These are phyloP conservation scores for Veloporphyrellus conicus DNA, from an alignment of 1,284 basidiomycete genomes.

Conservation along the genomic window DNA sequence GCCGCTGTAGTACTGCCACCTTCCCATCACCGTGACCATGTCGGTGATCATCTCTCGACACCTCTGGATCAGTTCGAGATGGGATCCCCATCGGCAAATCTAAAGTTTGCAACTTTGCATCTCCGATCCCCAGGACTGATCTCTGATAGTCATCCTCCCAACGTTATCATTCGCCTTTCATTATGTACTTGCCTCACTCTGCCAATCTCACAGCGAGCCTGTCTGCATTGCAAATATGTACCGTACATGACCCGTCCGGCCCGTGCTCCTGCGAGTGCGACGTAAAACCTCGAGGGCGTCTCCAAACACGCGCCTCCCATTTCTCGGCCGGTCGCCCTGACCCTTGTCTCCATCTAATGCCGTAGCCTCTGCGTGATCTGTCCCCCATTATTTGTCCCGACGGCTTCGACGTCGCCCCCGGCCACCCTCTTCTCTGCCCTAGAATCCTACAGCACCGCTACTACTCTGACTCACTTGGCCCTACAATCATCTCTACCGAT, in stretches of 20 bases:
- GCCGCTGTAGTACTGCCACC: constrained; percentile 22
- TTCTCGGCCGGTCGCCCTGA: too few relatives aligned
- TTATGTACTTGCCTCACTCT: constrained; percentile 31
- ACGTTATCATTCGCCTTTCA: constrained; percentile 31
- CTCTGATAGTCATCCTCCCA: constrained; percentile 26
- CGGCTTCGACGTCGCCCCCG: constrained; percentile 22
- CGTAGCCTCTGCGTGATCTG: constrained; percentile 17
- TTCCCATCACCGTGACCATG: constrained; percentile 15
- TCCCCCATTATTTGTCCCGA: constrained; percentile 18
- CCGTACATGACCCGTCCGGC: too few relatives aligned
- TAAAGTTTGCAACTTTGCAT: constrained; percentile 32
- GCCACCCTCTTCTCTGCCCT: constrained; percentile 26
- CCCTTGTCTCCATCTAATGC: too few relatives aligned
- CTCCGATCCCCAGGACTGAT: constrained; percentile 32
- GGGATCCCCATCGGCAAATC: constrained; percentile 29
- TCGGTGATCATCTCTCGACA: constrained; percentile 31
- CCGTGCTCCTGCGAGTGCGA: too few relatives aligned
- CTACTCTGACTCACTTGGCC: not conserved
- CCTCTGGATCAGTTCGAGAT: constrained; percentile 10
- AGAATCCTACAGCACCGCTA: not conserved
- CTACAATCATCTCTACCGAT: not conserved
- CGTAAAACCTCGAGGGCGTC: too few relatives aligned
- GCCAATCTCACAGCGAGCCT: constrained; percentile 30
- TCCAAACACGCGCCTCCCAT: too few relatives aligned
- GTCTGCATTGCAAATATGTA: too few relatives aligned